These are phyloP conservation scores for Quercus suber DNA, from an alignment of 306 rosid species.

Conservation along the genomic window DNA sequence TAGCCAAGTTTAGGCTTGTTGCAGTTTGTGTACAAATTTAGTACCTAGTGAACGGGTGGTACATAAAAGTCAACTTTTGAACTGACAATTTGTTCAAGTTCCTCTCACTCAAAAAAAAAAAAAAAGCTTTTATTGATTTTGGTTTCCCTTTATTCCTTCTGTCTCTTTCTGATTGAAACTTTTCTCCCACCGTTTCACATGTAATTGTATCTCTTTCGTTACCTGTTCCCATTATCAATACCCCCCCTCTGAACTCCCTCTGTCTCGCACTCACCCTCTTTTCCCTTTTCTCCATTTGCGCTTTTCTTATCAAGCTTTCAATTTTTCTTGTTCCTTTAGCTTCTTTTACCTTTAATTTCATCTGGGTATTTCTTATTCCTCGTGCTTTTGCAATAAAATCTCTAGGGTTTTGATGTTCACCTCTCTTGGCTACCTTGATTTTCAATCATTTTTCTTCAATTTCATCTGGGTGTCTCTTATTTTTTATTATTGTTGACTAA, in stretches of 20 bases:
- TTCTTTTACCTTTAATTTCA: constrained; percentile 15
- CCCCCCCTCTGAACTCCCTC: not conserved
- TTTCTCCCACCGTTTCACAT: constrained; percentile 32
- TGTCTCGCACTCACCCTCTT: not conserved
- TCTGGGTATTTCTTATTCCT: not conserved
- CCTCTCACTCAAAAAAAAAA: not conserved
- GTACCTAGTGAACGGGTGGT: not conserved
- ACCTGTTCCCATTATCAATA: not conserved
- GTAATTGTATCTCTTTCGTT: constrained; percentile 13
- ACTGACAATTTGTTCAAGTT: not conserved
- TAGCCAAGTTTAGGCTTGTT: not conserved
- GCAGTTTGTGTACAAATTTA: not conserved
- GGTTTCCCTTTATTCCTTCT: constrained; percentile 25
- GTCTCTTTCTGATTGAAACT: constrained; percentile 36
- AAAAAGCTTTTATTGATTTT: constrained; percentile 4
- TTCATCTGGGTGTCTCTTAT: not conserved
- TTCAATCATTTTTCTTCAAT: not conserved
- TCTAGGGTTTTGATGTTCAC: not conserved
- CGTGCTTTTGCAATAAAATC: not conserved
- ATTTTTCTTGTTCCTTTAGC: not conserved
- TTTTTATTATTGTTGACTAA: not conserved
- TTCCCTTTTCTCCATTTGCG: constrained; percentile 7
- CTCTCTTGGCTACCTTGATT: constrained; percentile 12
- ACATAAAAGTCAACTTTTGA: not conserved
- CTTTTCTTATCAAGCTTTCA: constrained; percentile 5